These are phyloP conservation scores for Eucalyptus caleyi DNA, from an alignment of 345 rosid genomes.

Conservation along the genomic window DNA sequence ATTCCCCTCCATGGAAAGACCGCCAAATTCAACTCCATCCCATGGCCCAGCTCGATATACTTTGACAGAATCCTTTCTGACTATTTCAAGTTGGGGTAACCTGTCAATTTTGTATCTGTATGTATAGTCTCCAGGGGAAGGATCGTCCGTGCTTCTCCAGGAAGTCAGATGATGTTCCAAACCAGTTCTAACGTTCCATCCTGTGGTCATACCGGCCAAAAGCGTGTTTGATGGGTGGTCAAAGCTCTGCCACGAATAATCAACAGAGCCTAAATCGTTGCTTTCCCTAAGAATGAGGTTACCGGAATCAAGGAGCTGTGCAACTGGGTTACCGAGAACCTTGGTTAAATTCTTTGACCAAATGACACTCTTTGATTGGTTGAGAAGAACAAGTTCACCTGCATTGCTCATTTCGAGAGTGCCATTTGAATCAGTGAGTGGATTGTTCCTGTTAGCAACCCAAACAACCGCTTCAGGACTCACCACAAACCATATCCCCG, in stretches of 20 bases:
- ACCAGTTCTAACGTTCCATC: background rate
- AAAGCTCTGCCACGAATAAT: slow-evolving; percentile 25
- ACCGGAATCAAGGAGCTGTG: slow-evolving; percentile 19
- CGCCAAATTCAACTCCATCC: slow-evolving; percentile 18
- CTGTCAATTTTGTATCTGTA: background rate
- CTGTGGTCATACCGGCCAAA: slow-evolving; percentile 10
- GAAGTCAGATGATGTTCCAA: background rate
- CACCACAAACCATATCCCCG: slow-evolving; percentile 23
- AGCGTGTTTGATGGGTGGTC: slow-evolving; percentile 13
- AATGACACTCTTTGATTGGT: background rate
- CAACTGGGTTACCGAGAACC: background rate
- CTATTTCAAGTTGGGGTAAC: slow-evolving; percentile 3
- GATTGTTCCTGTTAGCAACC: slow-evolving; percentile 28
- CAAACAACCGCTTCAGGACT: slow-evolving; percentile 2
- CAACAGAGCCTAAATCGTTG: background rate
- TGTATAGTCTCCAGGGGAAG: slow-evolving; percentile 5
- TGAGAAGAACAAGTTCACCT: background rate
- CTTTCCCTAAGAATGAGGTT: slow-evolving; percentile 10
- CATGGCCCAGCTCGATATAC: slow-evolving; percentile 13
- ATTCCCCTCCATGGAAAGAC: background rate
- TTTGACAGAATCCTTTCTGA: background rate
- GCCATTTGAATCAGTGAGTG: background rate
- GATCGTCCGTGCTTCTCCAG: slow-evolving; percentile 11
- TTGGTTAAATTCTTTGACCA: slow-evolving; percentile 11
- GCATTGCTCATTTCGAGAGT: background rate